Conservation (phyloP, 495 filamentous ascomycete genomes). For the Penicillium steckii region DNA sequence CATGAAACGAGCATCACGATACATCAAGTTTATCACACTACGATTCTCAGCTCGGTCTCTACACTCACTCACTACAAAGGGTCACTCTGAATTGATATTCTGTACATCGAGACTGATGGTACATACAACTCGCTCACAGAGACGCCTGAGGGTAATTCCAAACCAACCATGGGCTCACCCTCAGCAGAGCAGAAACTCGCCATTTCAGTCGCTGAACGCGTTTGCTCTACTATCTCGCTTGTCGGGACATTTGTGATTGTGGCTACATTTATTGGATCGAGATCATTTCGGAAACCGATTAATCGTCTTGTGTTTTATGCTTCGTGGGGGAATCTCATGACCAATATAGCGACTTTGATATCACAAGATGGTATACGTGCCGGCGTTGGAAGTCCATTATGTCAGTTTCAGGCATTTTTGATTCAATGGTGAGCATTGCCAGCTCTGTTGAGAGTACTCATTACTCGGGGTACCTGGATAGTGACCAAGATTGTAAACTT, state of each 20-base stretch:
- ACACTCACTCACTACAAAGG: too few species aligned
- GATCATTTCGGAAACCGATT: slow-evolving; percentile 69
- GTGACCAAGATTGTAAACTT: neutral
- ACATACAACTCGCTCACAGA: neutral
- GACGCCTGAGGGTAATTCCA: too few species aligned
- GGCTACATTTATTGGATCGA: slow-evolving; percentile 58
- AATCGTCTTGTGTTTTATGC: slow-evolving; percentile 86
- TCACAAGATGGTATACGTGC: slow-evolving; percentile 52
- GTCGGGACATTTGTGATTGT: slow-evolving; percentile 73
- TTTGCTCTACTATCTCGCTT: slow-evolving; percentile 69
- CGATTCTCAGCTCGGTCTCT: too few species aligned
- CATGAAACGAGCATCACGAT: too few species aligned
- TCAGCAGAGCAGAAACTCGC: slow-evolving; percentile 24
- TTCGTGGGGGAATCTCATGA: slow-evolving; percentile 78
- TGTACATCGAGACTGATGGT: neutral
- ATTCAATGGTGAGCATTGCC: slow-evolving; percentile 60
- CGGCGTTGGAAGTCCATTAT: slow-evolving; percentile 51
- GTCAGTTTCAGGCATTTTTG: slow-evolving; percentile 75
- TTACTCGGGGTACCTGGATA: too few species aligned
- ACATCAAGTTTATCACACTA: too few species aligned
- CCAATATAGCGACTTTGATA: slow-evolving; percentile 77
- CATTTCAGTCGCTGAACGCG: slow-evolving; percentile 62
- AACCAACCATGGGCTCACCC: neutral
- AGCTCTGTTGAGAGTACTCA: too few species aligned
- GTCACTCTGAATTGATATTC: too few species aligned